Conservation (phyloP, 2,329 filamentous ascomycete genomes). For the Scopulariopsis brevicaulis region DNA sequence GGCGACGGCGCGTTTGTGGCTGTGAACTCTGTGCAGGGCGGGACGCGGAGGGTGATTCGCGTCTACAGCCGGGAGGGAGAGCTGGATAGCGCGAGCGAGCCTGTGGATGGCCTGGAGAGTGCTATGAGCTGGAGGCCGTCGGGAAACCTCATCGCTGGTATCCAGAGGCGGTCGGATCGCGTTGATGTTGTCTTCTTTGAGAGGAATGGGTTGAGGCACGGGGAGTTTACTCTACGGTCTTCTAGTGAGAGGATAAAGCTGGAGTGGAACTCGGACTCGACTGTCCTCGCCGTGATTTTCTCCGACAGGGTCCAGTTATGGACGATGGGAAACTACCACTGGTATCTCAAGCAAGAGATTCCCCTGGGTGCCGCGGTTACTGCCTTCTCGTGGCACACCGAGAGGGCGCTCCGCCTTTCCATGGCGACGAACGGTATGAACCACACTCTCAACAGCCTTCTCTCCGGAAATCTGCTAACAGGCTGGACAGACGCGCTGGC, state of each 20-base stretch:
- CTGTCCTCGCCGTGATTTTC: slow-evolving; percentile 73
- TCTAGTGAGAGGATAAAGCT: slow-evolving; percentile 50
- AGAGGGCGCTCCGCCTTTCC: slow-evolving; percentile 63
- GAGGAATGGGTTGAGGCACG: slow-evolving; percentile 92
- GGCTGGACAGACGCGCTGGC: slow-evolving; percentile 31
- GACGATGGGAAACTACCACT: slow-evolving; percentile 97
- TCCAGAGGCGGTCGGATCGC: slow-evolving; percentile 59
- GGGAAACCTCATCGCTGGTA: slow-evolving; percentile 81
- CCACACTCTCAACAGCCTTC: neutral
- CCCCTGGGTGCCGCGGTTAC: slow-evolving; percentile 22
- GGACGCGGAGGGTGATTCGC: slow-evolving; percentile 65
- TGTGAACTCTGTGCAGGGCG: slow-evolving; percentile 65
- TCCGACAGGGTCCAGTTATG: slow-evolving; percentile 74
- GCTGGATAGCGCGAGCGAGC: slow-evolving; percentile 88
- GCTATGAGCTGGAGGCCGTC: slow-evolving; percentile 83
- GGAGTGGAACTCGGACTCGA: slow-evolving; percentile 87
- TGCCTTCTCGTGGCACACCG: slow-evolving; percentile 67
- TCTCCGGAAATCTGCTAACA: neutral
- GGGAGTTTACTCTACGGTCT: slow-evolving; percentile 73
- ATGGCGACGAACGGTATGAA: slow-evolving; percentile 36
- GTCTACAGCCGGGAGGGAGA: slow-evolving; percentile 85
- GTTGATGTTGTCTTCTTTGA: slow-evolving; percentile 91
- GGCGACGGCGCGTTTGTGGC: slow-evolving; percentile 89
- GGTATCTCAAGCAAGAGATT: slow-evolving; percentile 92
- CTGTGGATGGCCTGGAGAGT: slow-evolving; percentile 82